Percentiles rank a stretch among this genome's conserved stretches.
phyloP scores from a whole-genome alignment of 1,284 basidiomycete species.

The Exsudoporus floridanus region DNA sequence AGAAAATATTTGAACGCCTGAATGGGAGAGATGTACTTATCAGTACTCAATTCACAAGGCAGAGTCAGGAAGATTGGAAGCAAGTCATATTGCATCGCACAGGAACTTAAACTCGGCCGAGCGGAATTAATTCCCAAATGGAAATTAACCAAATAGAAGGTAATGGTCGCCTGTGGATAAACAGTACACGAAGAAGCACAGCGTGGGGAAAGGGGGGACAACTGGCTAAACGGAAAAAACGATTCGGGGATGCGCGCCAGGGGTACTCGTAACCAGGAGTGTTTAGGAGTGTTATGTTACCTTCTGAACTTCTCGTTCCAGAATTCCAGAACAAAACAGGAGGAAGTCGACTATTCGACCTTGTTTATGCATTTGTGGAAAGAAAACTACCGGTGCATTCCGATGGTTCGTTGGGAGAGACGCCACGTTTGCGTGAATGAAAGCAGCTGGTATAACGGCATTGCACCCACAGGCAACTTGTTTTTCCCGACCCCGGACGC shows the following conservation, averaged over 20 bases:
- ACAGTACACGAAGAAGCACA: conserved; percentile 14
- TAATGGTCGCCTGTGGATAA: conserved; percentile 3
- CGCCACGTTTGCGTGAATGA: conserved; percentile 7
- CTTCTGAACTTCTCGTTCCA: background rate
- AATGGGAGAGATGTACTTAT: background rate
- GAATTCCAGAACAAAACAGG: background rate
- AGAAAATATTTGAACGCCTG: background rate
- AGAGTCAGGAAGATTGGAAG: background rate
- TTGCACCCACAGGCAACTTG: background rate
- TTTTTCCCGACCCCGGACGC: conserved; percentile 1
- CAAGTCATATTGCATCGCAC: conserved; percentile 5
- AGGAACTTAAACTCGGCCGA: background rate
- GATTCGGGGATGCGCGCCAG: background rate
- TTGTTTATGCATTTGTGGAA: conserved; percentile 9
- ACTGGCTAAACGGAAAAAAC: background rate
- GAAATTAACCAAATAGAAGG: conserved; percentile 16
- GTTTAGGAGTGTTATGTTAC: background rate
- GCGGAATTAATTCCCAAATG: conserved; percentile 2
- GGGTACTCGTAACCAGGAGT: conserved; percentile 3
- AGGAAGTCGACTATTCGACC: conserved; percentile 18
- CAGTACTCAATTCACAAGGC: background rate
- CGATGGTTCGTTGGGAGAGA: background rate
- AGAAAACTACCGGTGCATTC: conserved; percentile 1
- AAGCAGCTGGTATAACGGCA: background rate
- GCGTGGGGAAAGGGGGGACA: conserved; percentile 17